Evolutionary conservation across 352 stramenopile species (phyloP).

Genomic region (Globisporangium recalcitrans): DNA sequence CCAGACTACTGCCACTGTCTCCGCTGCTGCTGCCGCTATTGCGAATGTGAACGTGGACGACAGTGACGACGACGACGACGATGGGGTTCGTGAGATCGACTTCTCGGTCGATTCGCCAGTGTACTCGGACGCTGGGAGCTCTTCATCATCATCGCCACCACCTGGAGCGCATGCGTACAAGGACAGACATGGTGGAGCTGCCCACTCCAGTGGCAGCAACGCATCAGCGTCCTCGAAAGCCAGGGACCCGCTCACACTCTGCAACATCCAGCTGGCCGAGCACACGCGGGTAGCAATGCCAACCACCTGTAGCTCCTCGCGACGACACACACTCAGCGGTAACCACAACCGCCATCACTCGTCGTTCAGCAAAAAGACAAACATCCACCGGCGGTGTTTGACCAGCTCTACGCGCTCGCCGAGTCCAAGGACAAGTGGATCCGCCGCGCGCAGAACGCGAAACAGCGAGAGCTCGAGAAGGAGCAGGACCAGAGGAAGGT

Average conservation of each 20-base stretch:
- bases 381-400: slow-evolving; percentile 36
- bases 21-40: too few species aligned
- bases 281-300: slow-evolving; percentile 22
- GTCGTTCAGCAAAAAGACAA: slow-evolving; percentile 23
- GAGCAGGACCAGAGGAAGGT: slow-evolving; percentile 40
- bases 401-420: slow-evolving; percentile 64
- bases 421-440: slow-evolving; percentile 75
- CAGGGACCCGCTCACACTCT: slow-evolving; percentile 27
- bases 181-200: background rate
- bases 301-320: slow-evolving; percentile 1
- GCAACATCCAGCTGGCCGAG: slow-evolving; percentile 33
- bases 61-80: slow-evolving; percentile 4
- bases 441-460: slow-evolving; percentile 58
- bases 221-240: slow-evolving; percentile 9
- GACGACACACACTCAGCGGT: slow-evolving; percentile 9
- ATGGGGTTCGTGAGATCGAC: slow-evolving; percentile 9
- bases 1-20: too few species aligned
- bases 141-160: background rate
- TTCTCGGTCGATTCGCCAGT: slow-evolving; percentile 7
- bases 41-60: background rate
- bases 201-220: background rate
- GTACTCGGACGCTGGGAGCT: slow-evolving; percentile 13
- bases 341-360: background rate
- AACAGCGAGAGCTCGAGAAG: slow-evolving; percentile 45
- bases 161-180: background rate